Conservation (phyloP, 345 rosid species). For the Pistacia vera region DNA sequence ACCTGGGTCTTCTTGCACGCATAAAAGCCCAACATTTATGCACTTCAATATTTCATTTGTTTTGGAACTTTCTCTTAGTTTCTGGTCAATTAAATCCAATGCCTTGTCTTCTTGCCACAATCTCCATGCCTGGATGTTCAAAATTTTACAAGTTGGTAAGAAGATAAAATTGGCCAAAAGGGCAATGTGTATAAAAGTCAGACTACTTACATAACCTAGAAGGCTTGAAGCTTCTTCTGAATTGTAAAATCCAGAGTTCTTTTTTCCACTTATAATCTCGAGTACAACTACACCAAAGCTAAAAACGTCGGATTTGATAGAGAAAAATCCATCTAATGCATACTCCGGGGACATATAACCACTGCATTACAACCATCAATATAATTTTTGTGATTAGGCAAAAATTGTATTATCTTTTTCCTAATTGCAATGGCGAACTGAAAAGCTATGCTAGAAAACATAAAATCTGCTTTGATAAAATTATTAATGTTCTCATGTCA, state of each 20-base stretch:
- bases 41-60: constrained; percentile 40
- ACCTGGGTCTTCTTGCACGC: constrained; percentile 59
- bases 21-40: constrained; percentile 53
- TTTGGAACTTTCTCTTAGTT: constrained; percentile 6
- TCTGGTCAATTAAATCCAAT: constrained; percentile 38
- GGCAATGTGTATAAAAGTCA: neutral
- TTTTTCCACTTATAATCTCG: constrained; percentile 34
- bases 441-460: neutral
- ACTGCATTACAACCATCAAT: neutral
- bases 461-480: neutral
- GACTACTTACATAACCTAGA: constrained; percentile 17
- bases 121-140: constrained; percentile 48
- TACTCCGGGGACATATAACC: constrained; percentile 25
- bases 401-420: no score
- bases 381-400: no score
- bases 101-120: constrained; percentile 45
- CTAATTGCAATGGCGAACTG: no score
- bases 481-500: neutral
- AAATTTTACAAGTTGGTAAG: neutral
- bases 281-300: constrained; percentile 39
- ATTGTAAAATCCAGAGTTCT: constrained; percentile 20
- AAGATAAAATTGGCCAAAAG: neutral
- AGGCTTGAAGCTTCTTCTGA: constrained; percentile 19
- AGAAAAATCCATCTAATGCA: constrained; percentile 32
- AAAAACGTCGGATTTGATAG: constrained; percentile 32